These are phyloP conservation scores for Metschnikowia shivogae DNA, from an alignment of 805 yeast genomes.

Conservation along the genomic window DNA sequence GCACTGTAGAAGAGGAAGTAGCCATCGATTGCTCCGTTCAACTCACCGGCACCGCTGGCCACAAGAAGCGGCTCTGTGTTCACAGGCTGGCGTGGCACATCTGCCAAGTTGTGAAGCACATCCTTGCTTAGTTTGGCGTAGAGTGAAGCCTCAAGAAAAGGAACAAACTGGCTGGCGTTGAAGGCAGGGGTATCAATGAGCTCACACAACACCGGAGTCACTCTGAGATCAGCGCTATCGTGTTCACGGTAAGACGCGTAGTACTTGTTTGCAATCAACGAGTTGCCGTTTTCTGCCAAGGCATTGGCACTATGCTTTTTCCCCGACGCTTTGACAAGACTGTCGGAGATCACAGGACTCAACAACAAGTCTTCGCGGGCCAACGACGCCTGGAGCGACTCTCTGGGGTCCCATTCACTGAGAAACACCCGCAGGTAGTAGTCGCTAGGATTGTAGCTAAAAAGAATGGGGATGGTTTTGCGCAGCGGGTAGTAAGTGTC, in stretches of 20 bases:
- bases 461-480: constrained; percentile 53
- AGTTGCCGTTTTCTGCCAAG: background rate
- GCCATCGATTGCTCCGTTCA: constrained; percentile 74
- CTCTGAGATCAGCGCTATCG: background rate
- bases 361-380: constrained; percentile 16
- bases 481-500: constrained; percentile 77
- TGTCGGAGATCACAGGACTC: constrained; percentile 30
- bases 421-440: constrained; percentile 16
- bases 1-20: constrained; percentile 67
- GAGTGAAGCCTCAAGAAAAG: constrained; percentile 69
- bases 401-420: constrained; percentile 19
- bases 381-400: constrained; percentile 14
- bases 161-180: constrained; percentile 62
- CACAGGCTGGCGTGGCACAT: constrained; percentile 58
- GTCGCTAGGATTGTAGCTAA: constrained; percentile 47
- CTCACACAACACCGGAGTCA: constrained; percentile 56
- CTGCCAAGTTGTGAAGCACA: constrained; percentile 56
- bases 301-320: background rate
- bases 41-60: constrained; percentile 75
- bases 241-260: constrained; percentile 17
- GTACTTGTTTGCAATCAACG: constrained; percentile 16
- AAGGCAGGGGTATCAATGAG: constrained; percentile 74
- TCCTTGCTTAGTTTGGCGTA: constrained; percentile 59
- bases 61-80: constrained; percentile 65
- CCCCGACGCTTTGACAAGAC: constrained; percentile 8